Percentiles rank a stretch among this genome's conserved stretches.
Conservation (phyloP, 2,329 filamentous ascomycete genomes). For the Aspergillus candidus region DNA sequence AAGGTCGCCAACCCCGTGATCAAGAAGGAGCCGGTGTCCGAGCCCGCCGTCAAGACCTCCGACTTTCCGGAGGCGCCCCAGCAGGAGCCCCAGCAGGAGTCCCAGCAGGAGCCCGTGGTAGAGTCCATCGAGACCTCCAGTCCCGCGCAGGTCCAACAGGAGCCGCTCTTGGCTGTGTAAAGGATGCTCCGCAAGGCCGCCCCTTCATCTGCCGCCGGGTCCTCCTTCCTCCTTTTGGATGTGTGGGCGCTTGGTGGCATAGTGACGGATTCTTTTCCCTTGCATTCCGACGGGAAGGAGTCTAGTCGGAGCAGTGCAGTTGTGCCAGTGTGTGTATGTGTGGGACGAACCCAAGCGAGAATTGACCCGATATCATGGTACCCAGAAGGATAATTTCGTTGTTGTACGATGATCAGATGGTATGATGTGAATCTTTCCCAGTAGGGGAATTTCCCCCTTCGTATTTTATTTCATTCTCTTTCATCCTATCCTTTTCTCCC, state of each 20-base stretch:
- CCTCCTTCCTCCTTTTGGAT: too few relatives aligned
- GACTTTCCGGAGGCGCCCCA: conserved; percentile 48
- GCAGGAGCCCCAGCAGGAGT: conserved; percentile 28
- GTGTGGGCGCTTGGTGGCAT: not conserved
- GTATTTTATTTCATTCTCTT: too few relatives aligned
- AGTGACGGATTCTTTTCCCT: not conserved
- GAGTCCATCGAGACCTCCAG: conserved; percentile 26
- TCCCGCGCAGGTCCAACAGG: conserved; percentile 24
- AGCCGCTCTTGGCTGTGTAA: conserved; percentile 31
- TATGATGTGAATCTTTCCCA: too few relatives aligned
- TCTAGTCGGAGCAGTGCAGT: not conserved
- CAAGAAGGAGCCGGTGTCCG: conserved; percentile 34
- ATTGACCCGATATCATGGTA: too few relatives aligned
- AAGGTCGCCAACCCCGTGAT: conserved; percentile 21
- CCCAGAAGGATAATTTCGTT: too few relatives aligned
- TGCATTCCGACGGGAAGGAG: too few relatives aligned
- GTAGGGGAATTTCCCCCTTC: too few relatives aligned
- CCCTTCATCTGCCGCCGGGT: not conserved
- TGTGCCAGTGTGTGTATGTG: conserved; percentile 1
- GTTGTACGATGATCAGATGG: too few relatives aligned
- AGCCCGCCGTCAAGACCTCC: conserved; percentile 36
- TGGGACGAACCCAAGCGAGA: not conserved
- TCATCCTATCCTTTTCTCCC: too few relatives aligned
- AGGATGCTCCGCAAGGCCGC: not conserved
- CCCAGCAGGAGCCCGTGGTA: conserved; percentile 33